Evolutionary conservation across 2,329 filamentous ascomycete genomes (phyloP).

Genomic region (Pseudogymnoascus sp.): DNA sequence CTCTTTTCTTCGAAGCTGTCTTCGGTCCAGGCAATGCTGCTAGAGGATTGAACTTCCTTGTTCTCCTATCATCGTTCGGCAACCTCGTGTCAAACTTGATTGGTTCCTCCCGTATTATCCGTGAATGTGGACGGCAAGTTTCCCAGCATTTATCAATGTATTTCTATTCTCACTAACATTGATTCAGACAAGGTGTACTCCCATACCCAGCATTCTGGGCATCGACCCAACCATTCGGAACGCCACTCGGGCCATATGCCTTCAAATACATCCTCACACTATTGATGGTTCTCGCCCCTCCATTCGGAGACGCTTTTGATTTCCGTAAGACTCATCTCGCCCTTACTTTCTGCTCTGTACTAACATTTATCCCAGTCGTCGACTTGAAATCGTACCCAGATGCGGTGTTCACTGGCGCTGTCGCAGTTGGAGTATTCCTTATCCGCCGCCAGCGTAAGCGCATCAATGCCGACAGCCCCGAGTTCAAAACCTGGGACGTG

Average conservation of each 20-base stretch:
- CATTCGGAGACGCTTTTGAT: conserved; percentile 56
- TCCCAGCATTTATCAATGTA: background rate
- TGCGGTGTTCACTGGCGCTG: conserved; percentile 48
- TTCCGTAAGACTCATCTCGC: conserved; percentile 36
- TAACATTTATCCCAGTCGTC: conserved; percentile 37
- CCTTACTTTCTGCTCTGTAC: background rate
- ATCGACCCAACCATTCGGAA: conserved; percentile 55
- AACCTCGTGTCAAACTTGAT: conserved; percentile 50
- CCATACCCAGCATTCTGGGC: conserved; percentile 55
- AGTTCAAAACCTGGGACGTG: conserved; percentile 52
- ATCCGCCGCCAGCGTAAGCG: conserved; percentile 47
- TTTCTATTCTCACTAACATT: conserved; percentile 1
- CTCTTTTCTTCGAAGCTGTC: conserved; percentile 50
- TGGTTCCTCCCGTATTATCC: conserved; percentile 46
- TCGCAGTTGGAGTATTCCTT: conserved; percentile 50
- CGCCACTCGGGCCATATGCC: conserved; percentile 50
- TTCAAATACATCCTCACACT: conserved; percentile 50
- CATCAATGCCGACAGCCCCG: conserved; percentile 38
- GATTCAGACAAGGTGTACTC: conserved; percentile 49
- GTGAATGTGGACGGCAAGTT: conserved; percentile 47
- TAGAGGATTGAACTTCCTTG: conserved; percentile 48
- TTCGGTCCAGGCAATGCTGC: conserved; percentile 44
- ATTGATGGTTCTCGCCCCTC: conserved; percentile 52
- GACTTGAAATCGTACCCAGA: conserved; percentile 51
- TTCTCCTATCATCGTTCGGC: conserved; percentile 49